phyloP scores from a whole-genome alignment of 164 flowering plant species.

The Vitis amurensis region DNA sequence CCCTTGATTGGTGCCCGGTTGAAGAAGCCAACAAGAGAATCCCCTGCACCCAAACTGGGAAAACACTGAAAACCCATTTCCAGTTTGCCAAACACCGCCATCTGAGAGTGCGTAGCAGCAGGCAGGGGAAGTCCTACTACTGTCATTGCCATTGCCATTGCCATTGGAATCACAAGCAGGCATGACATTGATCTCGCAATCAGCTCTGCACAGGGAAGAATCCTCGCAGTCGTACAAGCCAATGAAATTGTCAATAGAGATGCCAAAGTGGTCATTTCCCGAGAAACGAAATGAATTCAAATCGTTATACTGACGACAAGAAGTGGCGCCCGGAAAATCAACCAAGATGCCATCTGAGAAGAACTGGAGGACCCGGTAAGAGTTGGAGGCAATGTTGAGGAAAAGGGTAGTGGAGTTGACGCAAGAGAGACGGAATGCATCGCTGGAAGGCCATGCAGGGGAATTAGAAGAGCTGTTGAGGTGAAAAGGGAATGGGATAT shows the following conservation, averaged over 20 bases:
- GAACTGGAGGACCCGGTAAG: constrained; percentile 46
- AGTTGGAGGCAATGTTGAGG: constrained; percentile 37
- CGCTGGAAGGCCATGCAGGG: neutral
- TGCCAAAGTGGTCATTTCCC: constrained; percentile 40
- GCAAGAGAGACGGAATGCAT: constrained; percentile 58
- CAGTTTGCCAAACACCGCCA: constrained; percentile 47
- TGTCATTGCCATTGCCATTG: neutral
- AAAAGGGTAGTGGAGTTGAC: constrained; percentile 45
- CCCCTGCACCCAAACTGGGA: constrained; percentile 73
- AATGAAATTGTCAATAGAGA: constrained; percentile 61
- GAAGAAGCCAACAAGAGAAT: constrained; percentile 62
- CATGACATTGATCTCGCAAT: constrained; percentile 39
- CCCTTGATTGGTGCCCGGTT: constrained; percentile 29
- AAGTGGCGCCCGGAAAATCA: constrained; percentile 39
- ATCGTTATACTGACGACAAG: constrained; percentile 56
- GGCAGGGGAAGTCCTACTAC: constrained; percentile 17
- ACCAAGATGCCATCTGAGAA: constrained; percentile 58
- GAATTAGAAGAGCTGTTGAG: constrained; percentile 33
- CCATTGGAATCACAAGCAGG: constrained; percentile 45
- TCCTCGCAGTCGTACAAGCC: constrained; percentile 75
- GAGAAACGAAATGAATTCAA: constrained; percentile 44
- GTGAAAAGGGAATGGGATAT: constrained; percentile 64
- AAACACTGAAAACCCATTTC: constrained; percentile 55
- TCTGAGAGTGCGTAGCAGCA: constrained; percentile 77
- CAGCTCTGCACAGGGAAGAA: constrained; percentile 63